Base-by-base conservation (phyloP, 192 early-diverging fungal genomes). In the Diversispora epigaea region DNA sequence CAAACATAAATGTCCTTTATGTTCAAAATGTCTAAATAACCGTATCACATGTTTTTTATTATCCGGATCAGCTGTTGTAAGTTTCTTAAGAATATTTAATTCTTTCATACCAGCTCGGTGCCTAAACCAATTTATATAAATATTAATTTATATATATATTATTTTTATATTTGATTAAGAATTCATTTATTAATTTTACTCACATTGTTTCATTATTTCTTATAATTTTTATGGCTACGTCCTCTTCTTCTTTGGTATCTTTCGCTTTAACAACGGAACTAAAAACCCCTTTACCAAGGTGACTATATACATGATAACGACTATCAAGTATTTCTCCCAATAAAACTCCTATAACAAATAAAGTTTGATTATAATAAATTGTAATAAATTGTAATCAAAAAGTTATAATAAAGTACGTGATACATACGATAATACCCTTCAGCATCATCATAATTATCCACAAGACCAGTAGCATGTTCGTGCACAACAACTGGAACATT, bases 341-440 rank as follows among this genome's bases (percentile, higher is more conserved):
- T 56, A 94, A 88, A 54, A 90, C 86, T 25, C 80, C 91, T 87
- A 77, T 22, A 43, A 54, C 12, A 54, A 6, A 64, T 11, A 7
- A 55, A n/a, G 21, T 80, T 58, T 11, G 52, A 43, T 5, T 45
- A 72, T 11, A 11, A 39, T 50, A 77, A 58, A 78, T 5, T 17
- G 60, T 6, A 19, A 6, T 17, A 17, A n/a, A 52, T 4, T 44
- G 14, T 17, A 50, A 14, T 63, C 14, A 45, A 21, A n/a, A 54
- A 52, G 17, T 2, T 25, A 56, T 8, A 15, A 12, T 17, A 10
- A 4, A 49, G 43, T 39, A 10, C 19, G 68, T n/a, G 63, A 10
- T n/a, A 85, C 92, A 80, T 87, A 89, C 94, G 89, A 80, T 98
- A 99, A 87, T 99, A 99, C 43, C 97, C 97, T 71, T 99, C 97